Percentiles rank a stretch among this genome's conserved stretches.
Evolutionary conservation across 805 yeast genomes (phyloP).

Genomic region (Isabelozyma pseudorhagii): DNA sequence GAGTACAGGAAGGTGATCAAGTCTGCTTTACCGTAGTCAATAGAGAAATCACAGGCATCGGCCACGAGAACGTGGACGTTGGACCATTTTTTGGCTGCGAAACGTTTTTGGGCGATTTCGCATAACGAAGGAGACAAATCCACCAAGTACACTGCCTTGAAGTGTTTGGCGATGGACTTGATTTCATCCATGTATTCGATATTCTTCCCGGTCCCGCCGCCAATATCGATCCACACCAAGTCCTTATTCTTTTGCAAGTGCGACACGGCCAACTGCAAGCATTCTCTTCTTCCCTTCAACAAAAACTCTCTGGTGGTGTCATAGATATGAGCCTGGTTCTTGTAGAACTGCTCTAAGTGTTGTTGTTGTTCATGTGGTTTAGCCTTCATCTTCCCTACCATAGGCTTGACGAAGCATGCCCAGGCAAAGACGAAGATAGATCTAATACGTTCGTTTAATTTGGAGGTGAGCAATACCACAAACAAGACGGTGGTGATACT

Average conservation of each 20-base stretch:
- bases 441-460: constrained; percentile 16
- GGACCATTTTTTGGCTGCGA: constrained; percentile 38
- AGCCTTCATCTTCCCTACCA: constrained; percentile 28
- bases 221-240: constrained; percentile 74
- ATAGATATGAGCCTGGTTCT: constrained; percentile 73
- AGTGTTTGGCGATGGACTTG: constrained; percentile 44
- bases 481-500: constrained; percentile 10
- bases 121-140: constrained; percentile 79
- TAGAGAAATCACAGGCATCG: constrained; percentile 70
- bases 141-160: constrained; percentile 66
- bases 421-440: constrained; percentile 33
- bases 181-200: constrained; percentile 70
- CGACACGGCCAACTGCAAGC: constrained; percentile 55
- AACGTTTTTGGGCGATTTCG: constrained; percentile 63
- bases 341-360: constrained; percentile 67
- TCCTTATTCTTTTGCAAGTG: constrained; percentile 47
- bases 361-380: constrained; percentile 49
- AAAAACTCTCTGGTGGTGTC: constrained; percentile 67
- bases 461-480: constrained; percentile 12
- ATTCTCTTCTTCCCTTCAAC: constrained; percentile 67
- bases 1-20: constrained; percentile 77
- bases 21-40: constrained; percentile 53
- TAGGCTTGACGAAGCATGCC: constrained; percentile 62
- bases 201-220: constrained; percentile 86
- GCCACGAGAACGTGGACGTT: constrained; percentile 69